These are phyloP conservation scores for Cornus suecica DNA, from an alignment of 148 eudicot genomes.

Conservation along the genomic window DNA sequence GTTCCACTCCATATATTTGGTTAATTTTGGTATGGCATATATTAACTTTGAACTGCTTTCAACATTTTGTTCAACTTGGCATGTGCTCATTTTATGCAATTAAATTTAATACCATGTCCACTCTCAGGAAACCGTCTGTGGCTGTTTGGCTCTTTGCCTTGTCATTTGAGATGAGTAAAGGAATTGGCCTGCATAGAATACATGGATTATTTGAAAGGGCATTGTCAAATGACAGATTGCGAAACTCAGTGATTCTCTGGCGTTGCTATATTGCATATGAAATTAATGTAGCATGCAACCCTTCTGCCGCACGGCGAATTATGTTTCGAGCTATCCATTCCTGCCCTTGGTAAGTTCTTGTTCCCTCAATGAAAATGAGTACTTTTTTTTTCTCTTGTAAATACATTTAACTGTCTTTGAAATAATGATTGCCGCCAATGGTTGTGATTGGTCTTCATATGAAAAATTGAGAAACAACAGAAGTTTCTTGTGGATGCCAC, in stretches of 20 bases:
- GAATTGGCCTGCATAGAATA: conserved; percentile 66
- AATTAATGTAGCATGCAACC: conserved; percentile 44
- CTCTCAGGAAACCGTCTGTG: conserved; percentile 74
- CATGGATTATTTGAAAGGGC: conserved; percentile 85
- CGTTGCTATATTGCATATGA: conserved; percentile 85
- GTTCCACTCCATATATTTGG: background rate
- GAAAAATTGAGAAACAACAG: background rate
- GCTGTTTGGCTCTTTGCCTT: conserved; percentile 64
- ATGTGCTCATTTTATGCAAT: background rate
- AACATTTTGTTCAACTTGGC: background rate
- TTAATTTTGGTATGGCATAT: background rate
- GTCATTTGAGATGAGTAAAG: conserved; percentile 68
- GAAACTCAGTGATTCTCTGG: conserved; percentile 65
- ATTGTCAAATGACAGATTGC: conserved; percentile 53
- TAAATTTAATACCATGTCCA: background rate
- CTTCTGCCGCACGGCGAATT: conserved; percentile 69
- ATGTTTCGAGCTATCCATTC: conserved; percentile 95
- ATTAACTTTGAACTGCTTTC: background rate
- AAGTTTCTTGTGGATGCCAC: background rate
- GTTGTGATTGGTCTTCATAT: background rate
- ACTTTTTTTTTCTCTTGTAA: background rate
- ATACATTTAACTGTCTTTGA: no score
- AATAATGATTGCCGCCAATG: background rate
- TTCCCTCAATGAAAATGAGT: background rate
- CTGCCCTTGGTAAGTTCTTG: conserved; percentile 78